Base-by-base conservation (phyloP, 495 filamentous ascomycete genomes). In the Trichoderma parareesei region DNA sequence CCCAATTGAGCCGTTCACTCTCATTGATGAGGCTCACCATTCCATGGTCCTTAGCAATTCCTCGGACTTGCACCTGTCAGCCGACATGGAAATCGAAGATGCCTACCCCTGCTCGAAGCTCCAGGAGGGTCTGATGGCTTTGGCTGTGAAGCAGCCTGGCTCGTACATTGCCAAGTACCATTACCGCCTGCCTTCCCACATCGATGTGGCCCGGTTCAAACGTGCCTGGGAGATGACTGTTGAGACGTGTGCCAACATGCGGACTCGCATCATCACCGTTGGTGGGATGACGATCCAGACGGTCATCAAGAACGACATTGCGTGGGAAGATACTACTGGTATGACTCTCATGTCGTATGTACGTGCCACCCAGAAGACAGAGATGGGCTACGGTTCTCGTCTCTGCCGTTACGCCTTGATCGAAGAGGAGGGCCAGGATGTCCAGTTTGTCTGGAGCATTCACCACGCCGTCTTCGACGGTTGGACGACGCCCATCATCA, bases 81-180 rank as follows among this genome's bases (percentile, higher is more conserved):
- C 18, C 3, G 37, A 18, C 13, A 42, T 41, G 60, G 37, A 72
- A 1, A 76, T 89, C 53, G 73, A 76, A 62, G 82, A 87, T 63
- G 78, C 86, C 41, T 88, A 87, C 65, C 85, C 85, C 1, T 87
- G 83, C 70, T 87, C 73, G 65, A 76, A 82, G 6, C 67, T 85
- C 3, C 79, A 83, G 67, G 82, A 85, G 64, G 83, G 78, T 18
- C 73, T 86, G 5, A 70, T 82, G 11, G 76, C 80, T 1, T 69
- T 81, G 1, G 74, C 79, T 4, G 74, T 67, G 62, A 77, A 73
- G 60, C 72, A 78, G 18, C 66, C 66, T 11, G 76, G 73, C 8
- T 73, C 78, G 0, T 83, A 81, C 65, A 71, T 80, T 9, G 71
- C 71, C 9, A 69, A 71, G 46, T 75, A 79, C 64, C 73, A 79